phyloP scores from a whole-genome alignment of 2,329 filamentous ascomycete genomes.

The Fusarium temperatum region DNA sequence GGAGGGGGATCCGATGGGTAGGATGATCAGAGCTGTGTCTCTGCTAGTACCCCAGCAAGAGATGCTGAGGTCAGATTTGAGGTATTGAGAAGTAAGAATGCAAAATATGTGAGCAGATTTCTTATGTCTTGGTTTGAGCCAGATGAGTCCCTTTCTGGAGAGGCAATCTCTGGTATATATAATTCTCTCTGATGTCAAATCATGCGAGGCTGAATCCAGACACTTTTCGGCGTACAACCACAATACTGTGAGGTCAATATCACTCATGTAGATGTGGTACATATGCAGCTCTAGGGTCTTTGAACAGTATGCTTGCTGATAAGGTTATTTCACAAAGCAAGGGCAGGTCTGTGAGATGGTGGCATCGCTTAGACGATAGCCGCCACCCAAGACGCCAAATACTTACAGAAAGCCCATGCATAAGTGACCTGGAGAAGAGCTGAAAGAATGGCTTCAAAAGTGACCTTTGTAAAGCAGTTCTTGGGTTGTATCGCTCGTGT shows the following conservation, averaged over 20 bases:
- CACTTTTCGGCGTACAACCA: neutral
- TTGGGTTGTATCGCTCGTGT: neutral
- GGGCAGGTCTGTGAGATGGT: neutral
- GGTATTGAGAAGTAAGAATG: fast-evolving
- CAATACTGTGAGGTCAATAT: fast-evolving
- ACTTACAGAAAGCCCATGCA: neutral
- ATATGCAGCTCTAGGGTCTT: neutral
- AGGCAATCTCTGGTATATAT: neutral
- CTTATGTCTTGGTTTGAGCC: neutral
- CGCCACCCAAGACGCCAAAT: neutral
- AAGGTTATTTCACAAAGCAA: neutral
- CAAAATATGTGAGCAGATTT: fast-evolving
- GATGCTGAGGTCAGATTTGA: too few relatives aligned
- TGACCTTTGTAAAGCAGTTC: too few relatives aligned
- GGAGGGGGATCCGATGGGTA: neutral
- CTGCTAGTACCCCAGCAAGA: too few relatives aligned
- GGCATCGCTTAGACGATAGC: fast-evolving
- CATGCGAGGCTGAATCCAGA: neutral
- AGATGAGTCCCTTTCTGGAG: neutral
- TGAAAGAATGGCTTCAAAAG: too few relatives aligned
- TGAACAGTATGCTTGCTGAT: neutral
- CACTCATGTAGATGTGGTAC: fast-evolving
- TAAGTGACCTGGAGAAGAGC: neutral
- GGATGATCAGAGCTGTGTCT: neutral
- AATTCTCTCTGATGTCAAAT: neutral